Evolutionary conservation across 441 rosid species (phyloP).

Genomic region (Gossypium aridum): DNA sequence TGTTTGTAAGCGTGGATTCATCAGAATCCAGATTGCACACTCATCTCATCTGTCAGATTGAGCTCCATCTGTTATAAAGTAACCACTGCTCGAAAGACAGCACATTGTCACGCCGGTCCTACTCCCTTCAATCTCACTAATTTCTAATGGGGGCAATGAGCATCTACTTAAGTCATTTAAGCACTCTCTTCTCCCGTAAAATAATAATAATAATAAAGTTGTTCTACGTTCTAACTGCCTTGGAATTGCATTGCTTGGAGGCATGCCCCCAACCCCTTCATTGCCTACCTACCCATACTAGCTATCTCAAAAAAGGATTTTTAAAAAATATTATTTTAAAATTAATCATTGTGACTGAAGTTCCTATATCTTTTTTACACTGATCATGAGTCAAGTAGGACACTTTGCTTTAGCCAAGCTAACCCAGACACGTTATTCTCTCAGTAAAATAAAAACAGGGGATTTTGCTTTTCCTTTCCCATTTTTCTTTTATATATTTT

Average conservation of each 20-base stretch:
- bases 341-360: not conserved
- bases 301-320: not conserved
- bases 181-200: not conserved
- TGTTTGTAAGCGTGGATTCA: not conserved
- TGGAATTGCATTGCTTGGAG: not conserved
- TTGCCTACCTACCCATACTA: not conserved
- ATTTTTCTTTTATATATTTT: not conserved
- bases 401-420: slow-evolving; percentile 20
- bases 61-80: not conserved
- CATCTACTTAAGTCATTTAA: not conserved
- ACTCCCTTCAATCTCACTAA: not conserved
- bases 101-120: not conserved
- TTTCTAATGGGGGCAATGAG: not conserved
- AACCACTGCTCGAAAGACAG: not conserved
- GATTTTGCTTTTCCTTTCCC: not conserved
- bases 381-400: slow-evolving; percentile 10
- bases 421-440: slow-evolving; percentile 5
- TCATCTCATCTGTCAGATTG: not conserved
- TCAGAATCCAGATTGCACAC: not conserved
- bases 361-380: not conserved
- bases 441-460: not conserved
- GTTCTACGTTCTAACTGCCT: not conserved
- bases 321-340: not conserved
- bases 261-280: not conserved
- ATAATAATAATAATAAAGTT: not conserved